A percentile compares a stretch with the other conserved stretches of the same genome.
Evolutionary conservation across 225 moss, liverwort and hornwort genomes (phyloP).

Genomic region (Antitrichia curtipendula): DNA sequence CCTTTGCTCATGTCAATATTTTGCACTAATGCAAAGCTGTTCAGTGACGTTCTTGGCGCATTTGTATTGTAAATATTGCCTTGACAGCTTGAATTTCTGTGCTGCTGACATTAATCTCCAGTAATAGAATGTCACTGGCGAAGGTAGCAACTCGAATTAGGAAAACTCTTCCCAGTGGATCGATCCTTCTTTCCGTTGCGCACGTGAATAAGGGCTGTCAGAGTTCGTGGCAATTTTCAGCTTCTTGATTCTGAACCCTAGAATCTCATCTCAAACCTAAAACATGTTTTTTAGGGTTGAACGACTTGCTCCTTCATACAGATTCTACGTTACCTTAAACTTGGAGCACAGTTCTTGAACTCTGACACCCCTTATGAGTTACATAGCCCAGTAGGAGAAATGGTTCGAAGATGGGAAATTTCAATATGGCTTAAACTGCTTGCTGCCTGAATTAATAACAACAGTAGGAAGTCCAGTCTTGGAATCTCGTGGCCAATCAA

Average conservation of each 20-base stretch:
- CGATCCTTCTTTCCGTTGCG: background rate
- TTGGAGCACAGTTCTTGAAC: background rate
- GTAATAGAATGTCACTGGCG: background rate
- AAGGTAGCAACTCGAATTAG: background rate
- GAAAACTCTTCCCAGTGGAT: background rate
- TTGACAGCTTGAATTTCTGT: background rate
- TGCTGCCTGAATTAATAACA: background rate
- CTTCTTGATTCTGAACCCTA: background rate
- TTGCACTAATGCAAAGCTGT: background rate
- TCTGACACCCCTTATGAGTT: background rate
- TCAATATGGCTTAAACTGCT: background rate
- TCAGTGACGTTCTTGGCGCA: background rate
- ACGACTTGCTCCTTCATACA: background rate
- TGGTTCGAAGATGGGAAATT: background rate
- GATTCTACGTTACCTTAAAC: background rate
- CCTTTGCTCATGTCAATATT: background rate
- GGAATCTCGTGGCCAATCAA: background rate
- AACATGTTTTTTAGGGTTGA: background rate
- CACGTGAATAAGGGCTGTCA: background rate
- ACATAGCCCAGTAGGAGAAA: too few relatives aligned
- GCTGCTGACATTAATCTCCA: background rate
- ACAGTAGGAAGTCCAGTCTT: background rate
- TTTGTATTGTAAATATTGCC: background rate
- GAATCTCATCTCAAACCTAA: background rate
- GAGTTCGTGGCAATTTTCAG: background rate